Conservation (phyloP, 2,329 filamentous ascomycete species). For the Trichoderma simmonsii region DNA sequence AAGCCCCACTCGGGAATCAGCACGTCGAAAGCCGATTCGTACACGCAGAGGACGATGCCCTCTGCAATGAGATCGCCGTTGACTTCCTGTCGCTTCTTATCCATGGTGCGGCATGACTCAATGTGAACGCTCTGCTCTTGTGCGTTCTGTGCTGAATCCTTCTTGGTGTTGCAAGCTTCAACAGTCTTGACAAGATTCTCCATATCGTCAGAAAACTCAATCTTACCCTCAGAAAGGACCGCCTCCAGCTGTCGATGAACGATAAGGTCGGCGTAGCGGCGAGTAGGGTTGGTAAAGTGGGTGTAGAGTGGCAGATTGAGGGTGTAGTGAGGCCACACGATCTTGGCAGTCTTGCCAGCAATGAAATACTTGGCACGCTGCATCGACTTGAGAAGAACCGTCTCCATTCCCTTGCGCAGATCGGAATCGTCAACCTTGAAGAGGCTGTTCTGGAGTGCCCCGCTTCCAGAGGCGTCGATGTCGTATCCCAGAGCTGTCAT, state of each 20-base stretch:
- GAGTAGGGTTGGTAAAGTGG: slow-evolving; percentile 93
- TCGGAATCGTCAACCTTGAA: slow-evolving; percentile 89
- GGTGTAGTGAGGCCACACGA: slow-evolving; percentile 82
- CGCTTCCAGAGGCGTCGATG: slow-evolving; percentile 85
- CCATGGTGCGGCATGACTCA: slow-evolving; percentile 93
- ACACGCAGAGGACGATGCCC: slow-evolving; percentile 93
- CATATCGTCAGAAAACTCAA: slow-evolving; percentile 85
- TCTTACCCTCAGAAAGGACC: slow-evolving; percentile 73
- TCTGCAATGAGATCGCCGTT: slow-evolving; percentile 93
- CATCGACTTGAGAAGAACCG: slow-evolving; percentile 91
- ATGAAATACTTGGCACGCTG: slow-evolving; percentile 94
- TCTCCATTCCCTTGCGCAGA: slow-evolving; percentile 97
- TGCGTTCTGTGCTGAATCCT: slow-evolving; percentile 93
- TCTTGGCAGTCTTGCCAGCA: slow-evolving; percentile 71
- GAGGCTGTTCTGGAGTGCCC: slow-evolving; percentile 86
- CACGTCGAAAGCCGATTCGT: slow-evolving; percentile 97
- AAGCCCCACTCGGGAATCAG: slow-evolving; percentile 98
- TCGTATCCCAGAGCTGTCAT: slow-evolving; percentile 91
- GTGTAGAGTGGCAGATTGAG: slow-evolving; percentile 93
- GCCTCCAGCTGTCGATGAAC: slow-evolving; percentile 93
- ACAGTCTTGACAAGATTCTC: slow-evolving; percentile 88
- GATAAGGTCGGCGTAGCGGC: slow-evolving; percentile 90
- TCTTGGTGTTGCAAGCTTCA: slow-evolving; percentile 97
- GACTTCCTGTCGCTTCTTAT: slow-evolving; percentile 80
- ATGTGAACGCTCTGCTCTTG: slow-evolving; percentile 99